phyloP scores from a whole-genome alignment of 2,329 filamentous ascomycete species.

The Ophiocordyceps camponoti-saundersi region DNA sequence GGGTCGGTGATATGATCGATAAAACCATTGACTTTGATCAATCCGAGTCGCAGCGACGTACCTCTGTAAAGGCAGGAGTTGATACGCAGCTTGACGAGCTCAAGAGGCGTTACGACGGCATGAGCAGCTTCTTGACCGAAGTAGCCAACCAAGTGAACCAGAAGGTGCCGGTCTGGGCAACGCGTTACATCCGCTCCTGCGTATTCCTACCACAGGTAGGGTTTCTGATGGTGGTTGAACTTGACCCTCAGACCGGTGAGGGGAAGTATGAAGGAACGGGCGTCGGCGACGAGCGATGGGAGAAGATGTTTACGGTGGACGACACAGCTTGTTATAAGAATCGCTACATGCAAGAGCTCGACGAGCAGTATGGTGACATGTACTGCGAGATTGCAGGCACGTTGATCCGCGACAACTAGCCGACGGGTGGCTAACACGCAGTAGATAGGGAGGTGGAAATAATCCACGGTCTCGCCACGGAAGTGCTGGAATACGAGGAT shows the following conservation, averaged over 20 bases:
- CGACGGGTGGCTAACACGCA: conserved; percentile 6
- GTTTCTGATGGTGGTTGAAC: conserved; percentile 64
- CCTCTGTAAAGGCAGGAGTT: conserved; percentile 55
- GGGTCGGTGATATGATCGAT: conserved; percentile 53
- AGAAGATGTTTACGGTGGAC: conserved; percentile 58
- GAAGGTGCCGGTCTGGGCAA: conserved; percentile 42
- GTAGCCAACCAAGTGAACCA: conserved; percentile 47
- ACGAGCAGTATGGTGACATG: conserved; percentile 67
- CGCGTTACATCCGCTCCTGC: conserved; percentile 47
- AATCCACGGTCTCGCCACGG: conserved; percentile 56
- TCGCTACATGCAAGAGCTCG: conserved; percentile 60
- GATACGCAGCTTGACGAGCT: conserved; percentile 60
- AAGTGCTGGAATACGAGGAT: conserved; percentile 51
- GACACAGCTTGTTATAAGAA: conserved; percentile 77
- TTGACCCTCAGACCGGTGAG: conserved; percentile 27
- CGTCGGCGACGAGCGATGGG: conserved; percentile 46
- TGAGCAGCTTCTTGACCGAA: conserved; percentile 55
- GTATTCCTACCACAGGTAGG: conserved; percentile 86
- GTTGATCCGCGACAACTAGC: conserved; percentile 5
- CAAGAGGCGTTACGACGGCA: conserved; percentile 61
- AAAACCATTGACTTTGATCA: conserved; percentile 66
- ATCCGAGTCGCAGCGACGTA: conserved; percentile 53
- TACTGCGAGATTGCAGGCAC: conserved; percentile 69
- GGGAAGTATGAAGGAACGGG: conserved; percentile 47
- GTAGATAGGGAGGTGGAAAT: conserved; percentile 80